Percentiles rank a stretch among this genome's conserved stretches.
Evolutionary conservation across 2,329 filamentous ascomycete genomes (phyloP).

Genomic region (Aspergillus sp.): DNA sequence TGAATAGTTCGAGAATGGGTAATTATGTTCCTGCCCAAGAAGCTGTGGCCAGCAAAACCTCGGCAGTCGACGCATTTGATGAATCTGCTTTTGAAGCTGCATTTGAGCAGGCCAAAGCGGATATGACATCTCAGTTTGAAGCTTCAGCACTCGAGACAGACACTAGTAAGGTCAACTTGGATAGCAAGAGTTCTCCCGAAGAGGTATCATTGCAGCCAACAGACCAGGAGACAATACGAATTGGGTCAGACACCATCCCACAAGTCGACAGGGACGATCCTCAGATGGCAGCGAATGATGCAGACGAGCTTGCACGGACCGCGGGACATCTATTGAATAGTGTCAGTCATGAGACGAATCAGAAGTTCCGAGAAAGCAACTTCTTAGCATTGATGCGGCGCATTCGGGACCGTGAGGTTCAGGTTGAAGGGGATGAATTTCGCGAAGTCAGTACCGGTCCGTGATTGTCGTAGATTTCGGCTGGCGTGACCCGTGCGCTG

Average conservation of each 20-base stretch:
- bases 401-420: conserved; percentile 69
- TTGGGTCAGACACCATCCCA: conserved; percentile 46
- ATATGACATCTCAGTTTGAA: conserved; percentile 32
- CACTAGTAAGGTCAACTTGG: conserved; percentile 14
- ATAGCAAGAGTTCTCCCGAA: neutral
- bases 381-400: conserved; percentile 77
- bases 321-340: conserved; percentile 69
- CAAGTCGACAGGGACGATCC: conserved; percentile 34
- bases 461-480: conserved; percentile 37
- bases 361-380: conserved; percentile 75
- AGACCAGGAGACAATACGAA: conserved; percentile 31
- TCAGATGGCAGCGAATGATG: conserved; percentile 45
- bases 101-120: conserved; percentile 42
- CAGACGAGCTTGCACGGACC: conserved; percentile 69
- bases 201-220: conserved; percentile 12
- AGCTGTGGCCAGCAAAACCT: conserved; percentile 20
- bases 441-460: conserved; percentile 48
- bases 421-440: conserved; percentile 66
- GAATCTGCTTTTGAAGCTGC: conserved; percentile 48
- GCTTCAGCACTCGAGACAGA: conserved; percentile 15
- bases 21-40: conserved; percentile 27
- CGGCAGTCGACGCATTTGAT: conserved; percentile 37
- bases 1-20: conserved; percentile 23
- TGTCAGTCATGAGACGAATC: conserved; percentile 65
- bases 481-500: conserved; percentile 36